Base-by-base conservation (phyloP, 768 basidiomycete species). In the Coprinopsis marcescibilis region DNA sequence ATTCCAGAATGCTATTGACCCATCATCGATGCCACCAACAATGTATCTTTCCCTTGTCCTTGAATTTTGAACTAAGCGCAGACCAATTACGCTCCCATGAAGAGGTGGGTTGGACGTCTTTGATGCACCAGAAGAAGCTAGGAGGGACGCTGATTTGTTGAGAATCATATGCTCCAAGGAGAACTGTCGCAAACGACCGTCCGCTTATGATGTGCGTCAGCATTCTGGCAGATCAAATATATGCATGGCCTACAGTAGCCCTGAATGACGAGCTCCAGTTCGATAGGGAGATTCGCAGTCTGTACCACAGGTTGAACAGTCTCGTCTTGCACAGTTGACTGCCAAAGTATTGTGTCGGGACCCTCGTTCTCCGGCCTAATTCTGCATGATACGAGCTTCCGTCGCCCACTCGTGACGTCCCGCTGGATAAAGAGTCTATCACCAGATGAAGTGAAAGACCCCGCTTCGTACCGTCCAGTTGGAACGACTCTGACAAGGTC, bases 1-100 rank as follows among this genome's bases (percentile, higher is more conserved):
- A 2, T 75, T 69, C 89, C 89, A 93, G 46, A 89, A 68, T 0
- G 77, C 79, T 20, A 93, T 72, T 0, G 83, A 81, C 2, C 91
- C 91, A 55, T 89, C 86, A 47, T 86, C 83, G 0, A 74, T 77
- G 2, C 90, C 89, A 12, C 85, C 89, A 12, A 89, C 65, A 13
- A 94, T 65, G 25, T 79, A 75, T 14, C 65, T 73, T 50, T 87
- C 79, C 29, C 73, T 74, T 1, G 81, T 84, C 29, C 79, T 61
- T 14, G 69, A 65, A 52, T 85, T 83, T 41, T 75, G 71, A 7
- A 79, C 70, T 14, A 74, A 52, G 55, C 82, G 76, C 25, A 92
- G 61, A 8, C 66, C 60, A 25, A 72, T 52, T 49, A 90, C 59
- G 43, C 52, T 52, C 0, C 76, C 81, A 43, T 67, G 60, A 14